phyloP scores from a whole-genome alignment of 805 yeast species.

The Candida chauliodis region DNA sequence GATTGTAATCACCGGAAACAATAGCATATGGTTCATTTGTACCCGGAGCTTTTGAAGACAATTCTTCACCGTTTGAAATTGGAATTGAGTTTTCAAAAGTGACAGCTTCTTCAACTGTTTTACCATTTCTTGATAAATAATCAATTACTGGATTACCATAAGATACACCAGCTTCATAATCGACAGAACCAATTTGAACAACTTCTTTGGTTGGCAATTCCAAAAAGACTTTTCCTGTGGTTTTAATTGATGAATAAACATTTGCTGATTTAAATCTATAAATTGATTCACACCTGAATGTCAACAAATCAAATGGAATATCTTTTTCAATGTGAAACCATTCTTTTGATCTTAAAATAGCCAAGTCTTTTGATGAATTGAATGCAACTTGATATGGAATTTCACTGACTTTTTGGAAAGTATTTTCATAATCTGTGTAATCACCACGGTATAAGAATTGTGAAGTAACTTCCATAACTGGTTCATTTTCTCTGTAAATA shows the following conservation, averaged over 20 bases:
- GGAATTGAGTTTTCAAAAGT: constrained; percentile 88
- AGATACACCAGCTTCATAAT: constrained; percentile 86
- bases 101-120: constrained; percentile 90
- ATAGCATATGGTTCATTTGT: constrained; percentile 95
- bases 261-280: constrained; percentile 74
- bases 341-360: constrained; percentile 90
- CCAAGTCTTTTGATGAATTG: constrained; percentile 79
- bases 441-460: constrained; percentile 95
- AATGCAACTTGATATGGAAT: constrained; percentile 79
- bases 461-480: constrained; percentile 92
- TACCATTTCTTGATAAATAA: constrained; percentile 87
- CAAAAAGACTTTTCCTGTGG: constrained; percentile 78
- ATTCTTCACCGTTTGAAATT: constrained; percentile 61
- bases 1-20: constrained; percentile 97
- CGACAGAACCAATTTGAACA: constrained; percentile 76
- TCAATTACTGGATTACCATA: constrained; percentile 98
- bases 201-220: constrained; percentile 92
- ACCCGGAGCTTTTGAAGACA: constrained; percentile 80
- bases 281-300: constrained; percentile 84
- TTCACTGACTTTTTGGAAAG: constrained; percentile 85
- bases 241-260: constrained; percentile 74
- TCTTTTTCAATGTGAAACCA: constrained; percentile 87
- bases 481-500: constrained; percentile 65
- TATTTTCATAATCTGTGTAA: constrained; percentile 83
- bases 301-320: constrained; percentile 73